Base-by-base conservation (phyloP, 2,329 filamentous ascomycete genomes). In the Hypoxylon sp. region DNA sequence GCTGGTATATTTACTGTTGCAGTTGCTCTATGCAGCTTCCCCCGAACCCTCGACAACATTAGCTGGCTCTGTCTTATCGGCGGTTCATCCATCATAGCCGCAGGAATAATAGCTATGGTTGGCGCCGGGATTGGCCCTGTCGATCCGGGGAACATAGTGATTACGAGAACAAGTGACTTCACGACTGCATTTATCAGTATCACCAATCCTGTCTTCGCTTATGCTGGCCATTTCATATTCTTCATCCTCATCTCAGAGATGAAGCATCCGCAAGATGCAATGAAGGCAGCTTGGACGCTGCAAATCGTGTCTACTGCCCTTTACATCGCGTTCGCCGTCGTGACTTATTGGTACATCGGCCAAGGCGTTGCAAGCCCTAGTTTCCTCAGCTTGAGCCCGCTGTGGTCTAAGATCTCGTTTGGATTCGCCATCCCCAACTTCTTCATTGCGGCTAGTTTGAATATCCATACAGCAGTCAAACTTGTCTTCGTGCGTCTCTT, bases 211-310 rank as follows among this genome's bases (percentile, higher is more conserved):
- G 84, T 86, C 0, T 87, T 87, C 65, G 80, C 84, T 0, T 86
- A 83, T 72, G 84, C 84, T 0, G 84, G 84, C 3, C 84, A 86
- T 63, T 86, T 86, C 73, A 84, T 86, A 81, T 87, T 86, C 74
- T 86, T 86, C 76, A 81, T 85, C 51, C 78, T 86, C 35, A 83
- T 86, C 42, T 85, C 83, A 0, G 85, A 87, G 72, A 86, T 87
- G 84, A 81, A 81, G 66, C 77, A 79, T 44, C 85, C 85, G 4
- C 78, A 81, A 58, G 83, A 86, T 56, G 83, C 83, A 2, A 85
- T 86, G 81, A 84, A 85, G 62, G 82, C 86, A 0, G 84, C 84
- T 0, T 86, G 82, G 76, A 78, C 80, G 3, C 79, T 87, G 24
- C 84, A 87, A 72, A 77, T 79, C 47, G 82, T 85, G 67, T 83